Evolutionary conservation across 257 asterid genomes (phyloP), one percentile per base, ranked within the genome.

Genomic region (Hygrophila difformis): DNA sequence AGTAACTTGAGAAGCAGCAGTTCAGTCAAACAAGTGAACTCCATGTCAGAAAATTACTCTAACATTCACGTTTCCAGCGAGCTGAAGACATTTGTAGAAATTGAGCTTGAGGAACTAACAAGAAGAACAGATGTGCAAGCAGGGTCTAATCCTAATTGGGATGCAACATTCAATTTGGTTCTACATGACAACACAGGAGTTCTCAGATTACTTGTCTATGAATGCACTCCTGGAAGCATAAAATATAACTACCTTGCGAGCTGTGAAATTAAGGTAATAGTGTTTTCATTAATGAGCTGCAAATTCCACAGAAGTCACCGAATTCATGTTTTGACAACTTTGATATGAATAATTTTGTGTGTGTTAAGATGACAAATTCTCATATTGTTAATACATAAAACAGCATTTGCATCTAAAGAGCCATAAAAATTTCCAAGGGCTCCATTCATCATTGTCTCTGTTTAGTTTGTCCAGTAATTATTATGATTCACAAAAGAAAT

Each of bases 61-160:
- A 94, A 79, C 47, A 74, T 71, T 62, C 10, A 2, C 12, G 10
- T 33, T 10, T 2, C 6, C 37, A 33, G 12, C 37, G 84, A 86
- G 47, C 67, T 86, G 46, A 79, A 54, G 62, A 86, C 99, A 16
- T 80, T 91, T 46, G 66, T 91, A 29, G 99, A 91, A 77, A 65
- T 91, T 49, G 99, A 91, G 70, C 69, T 87, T 39, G 97, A 71
- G 61, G 94, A 86, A 39, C 53, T 91, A 42, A 91, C 93, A 0
- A 78, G 99, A 62, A 78, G 71, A 77, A 91, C 99, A 8, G 66
- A 68, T 5, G 63, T 48, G n/a, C 68, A 61, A 68, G 46, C 55
- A 11, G 99, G 99, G 41, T 60, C 93, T 19, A 56, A 56, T 65
- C 99, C 99, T 18, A 66, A 51, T 44, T 91, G 99, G 99, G 80